A percentile compares a stretch with the other conserved stretches of the same genome.
phyloP scores from a whole-genome alignment of 495 filamentous ascomycete genomes.

The Aspergillus bertholletiae region DNA sequence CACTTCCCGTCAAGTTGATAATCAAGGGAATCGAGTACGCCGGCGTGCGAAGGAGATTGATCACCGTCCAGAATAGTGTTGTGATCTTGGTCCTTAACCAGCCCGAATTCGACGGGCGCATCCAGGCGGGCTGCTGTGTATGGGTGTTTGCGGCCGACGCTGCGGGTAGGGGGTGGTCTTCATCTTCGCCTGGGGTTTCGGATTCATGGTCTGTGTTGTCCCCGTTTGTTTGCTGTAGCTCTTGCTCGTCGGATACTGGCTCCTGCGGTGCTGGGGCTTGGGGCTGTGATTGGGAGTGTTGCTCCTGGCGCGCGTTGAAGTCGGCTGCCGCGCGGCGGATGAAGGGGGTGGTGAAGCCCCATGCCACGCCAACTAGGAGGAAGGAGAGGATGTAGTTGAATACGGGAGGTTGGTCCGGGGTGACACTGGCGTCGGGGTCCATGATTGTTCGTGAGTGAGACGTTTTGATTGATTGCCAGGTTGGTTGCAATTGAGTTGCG shows the following conservation, averaged over 20 bases:
- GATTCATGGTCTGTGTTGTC: background rate
- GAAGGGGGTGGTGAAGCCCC: constrained; percentile 65
- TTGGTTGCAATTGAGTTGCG: background rate
- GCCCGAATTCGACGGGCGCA: constrained; percentile 16
- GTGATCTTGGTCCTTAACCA: constrained; percentile 54
- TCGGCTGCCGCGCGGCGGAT: constrained; percentile 57
- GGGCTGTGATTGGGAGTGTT: constrained; percentile 14
- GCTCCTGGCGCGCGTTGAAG: constrained; percentile 50
- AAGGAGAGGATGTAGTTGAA: constrained; percentile 84
- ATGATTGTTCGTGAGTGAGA: constrained; percentile 14
- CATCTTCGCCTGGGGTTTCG: constrained; percentile 9
- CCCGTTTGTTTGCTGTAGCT: constrained; percentile 11
- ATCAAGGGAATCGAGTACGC: constrained; percentile 81
- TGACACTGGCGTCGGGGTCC: constrained; percentile 25
- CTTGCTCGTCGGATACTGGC: constrained; percentile 6
- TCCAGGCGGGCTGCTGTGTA: constrained; percentile 27
- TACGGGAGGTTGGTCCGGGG: constrained; percentile 49
- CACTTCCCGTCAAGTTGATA: constrained; percentile 87
- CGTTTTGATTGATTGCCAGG: background rate
- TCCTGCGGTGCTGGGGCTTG: no score
- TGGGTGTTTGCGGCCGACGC: no score
- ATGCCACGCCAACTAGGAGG: constrained; percentile 85
- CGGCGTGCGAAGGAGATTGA: constrained; percentile 75
- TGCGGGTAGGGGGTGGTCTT: constrained; percentile 17
- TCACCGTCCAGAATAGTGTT: constrained; percentile 63